Evolutionary conservation across 768 basidiomycete genomes (phyloP).

Genomic region (Tephrocybe sp.): DNA sequence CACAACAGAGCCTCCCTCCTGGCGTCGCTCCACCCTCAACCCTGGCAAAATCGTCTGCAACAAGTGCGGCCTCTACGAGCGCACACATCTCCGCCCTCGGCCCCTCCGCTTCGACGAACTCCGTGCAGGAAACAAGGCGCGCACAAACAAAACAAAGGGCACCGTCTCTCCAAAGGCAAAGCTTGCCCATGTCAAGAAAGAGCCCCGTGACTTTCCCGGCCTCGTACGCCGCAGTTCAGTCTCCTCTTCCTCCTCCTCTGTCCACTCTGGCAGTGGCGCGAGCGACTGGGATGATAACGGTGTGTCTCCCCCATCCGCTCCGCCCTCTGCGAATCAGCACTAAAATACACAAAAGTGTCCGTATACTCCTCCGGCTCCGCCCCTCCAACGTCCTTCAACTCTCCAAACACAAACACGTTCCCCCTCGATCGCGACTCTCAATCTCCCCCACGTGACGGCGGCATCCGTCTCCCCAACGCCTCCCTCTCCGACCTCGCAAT

Average conservation of each 20-base stretch:
- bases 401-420: constrained; percentile 58
- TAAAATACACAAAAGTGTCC: constrained; percentile 32
- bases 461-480: constrained; percentile 73
- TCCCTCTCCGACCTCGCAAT: constrained; percentile 65
- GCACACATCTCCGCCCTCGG: constrained; percentile 79
- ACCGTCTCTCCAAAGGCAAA: constrained; percentile 37
- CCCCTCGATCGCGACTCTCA: constrained; percentile 57
- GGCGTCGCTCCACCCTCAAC: constrained; percentile 85
- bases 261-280: constrained; percentile 52
- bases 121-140: constrained; percentile 80
- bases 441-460: constrained; percentile 49
- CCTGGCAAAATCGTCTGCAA: constrained; percentile 94
- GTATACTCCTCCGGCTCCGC: constrained; percentile 60
- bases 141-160: constrained; percentile 46
- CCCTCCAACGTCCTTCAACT: constrained; percentile 64
- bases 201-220: constrained; percentile 46
- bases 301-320: constrained; percentile 36
- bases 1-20: constrained; percentile 85
- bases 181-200: constrained; percentile 55
- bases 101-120: constrained; percentile 87
- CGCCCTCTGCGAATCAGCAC: constrained; percentile 1
- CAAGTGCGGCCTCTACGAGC: constrained; percentile 90
- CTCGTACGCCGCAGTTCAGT: constrained; percentile 61
- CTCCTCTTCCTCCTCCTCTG: constrained; percentile 56
- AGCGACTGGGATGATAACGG: constrained; percentile 85